These are phyloP conservation scores for Scopulariopsis brevicaulis DNA, from an alignment of 2,329 filamentous ascomycete genomes.

Conservation along the genomic window DNA sequence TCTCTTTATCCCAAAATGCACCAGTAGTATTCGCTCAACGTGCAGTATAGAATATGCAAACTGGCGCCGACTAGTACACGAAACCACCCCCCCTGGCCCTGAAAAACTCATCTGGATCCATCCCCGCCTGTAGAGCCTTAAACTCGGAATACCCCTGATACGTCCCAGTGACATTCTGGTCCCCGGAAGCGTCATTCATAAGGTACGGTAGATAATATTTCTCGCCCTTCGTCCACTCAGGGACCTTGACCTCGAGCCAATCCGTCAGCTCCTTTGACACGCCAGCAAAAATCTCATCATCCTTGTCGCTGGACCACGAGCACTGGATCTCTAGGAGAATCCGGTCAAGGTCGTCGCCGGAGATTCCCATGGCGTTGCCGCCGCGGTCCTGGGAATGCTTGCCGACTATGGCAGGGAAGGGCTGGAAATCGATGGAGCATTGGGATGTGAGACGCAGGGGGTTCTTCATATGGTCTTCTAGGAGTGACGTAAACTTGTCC, in stretches of 20 bases:
- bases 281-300: constrained; percentile 12
- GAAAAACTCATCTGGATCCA: constrained; percentile 18
- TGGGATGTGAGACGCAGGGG: constrained; percentile 12
- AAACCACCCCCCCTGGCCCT: constrained; percentile 13
- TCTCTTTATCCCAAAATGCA: too few species aligned
- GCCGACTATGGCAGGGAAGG: constrained; percentile 15
- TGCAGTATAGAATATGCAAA: too few species aligned
- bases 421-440: constrained; percentile 19
- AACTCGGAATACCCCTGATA: constrained; percentile 17
- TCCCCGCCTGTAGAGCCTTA: constrained; percentile 16
- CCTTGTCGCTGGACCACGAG: constrained; percentile 9
- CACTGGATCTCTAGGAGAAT: constrained; percentile 14
- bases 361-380: constrained; percentile 15
- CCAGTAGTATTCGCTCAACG: too few species aligned
- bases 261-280: constrained; percentile 9
- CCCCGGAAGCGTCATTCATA: constrained; percentile 22
- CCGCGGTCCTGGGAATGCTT: constrained; percentile 10
- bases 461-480: constrained; percentile 13
- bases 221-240: constrained; percentile 10
- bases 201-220: constrained; percentile 16
- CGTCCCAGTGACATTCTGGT: constrained; percentile 17
- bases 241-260: constrained; percentile 11
- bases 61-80: constrained; percentile 8
- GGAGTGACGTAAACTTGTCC: constrained; percentile 15
- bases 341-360: constrained; percentile 11